phyloP scores from a whole-genome alignment of 2,329 filamentous ascomycete species.

The Cladosporium phlei region DNA sequence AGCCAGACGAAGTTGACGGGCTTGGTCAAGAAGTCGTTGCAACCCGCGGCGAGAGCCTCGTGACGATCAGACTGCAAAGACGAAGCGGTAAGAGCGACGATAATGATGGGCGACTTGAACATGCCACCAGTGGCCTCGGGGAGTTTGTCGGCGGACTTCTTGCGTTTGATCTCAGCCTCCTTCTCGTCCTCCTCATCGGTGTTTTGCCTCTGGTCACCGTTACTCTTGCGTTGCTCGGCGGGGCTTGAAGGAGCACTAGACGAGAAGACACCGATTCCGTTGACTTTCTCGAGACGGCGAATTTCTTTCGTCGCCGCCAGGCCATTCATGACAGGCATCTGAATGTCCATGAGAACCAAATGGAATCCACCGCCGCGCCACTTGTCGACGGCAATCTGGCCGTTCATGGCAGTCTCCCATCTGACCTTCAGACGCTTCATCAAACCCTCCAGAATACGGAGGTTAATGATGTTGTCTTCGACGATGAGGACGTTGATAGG shows the following conservation, averaged over 20 bases:
- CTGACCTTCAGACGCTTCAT: slow-evolving; percentile 93
- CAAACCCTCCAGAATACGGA: slow-evolving; percentile 88
- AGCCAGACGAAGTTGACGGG: slow-evolving; percentile 98
- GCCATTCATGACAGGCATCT: slow-evolving; percentile 93
- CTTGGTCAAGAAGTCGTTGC: slow-evolving; percentile 96
- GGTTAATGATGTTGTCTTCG: slow-evolving; percentile 97
- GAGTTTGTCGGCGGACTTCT: slow-evolving; percentile 55
- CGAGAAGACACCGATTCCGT: slow-evolving; percentile 85
- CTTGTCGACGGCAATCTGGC: slow-evolving; percentile 84
- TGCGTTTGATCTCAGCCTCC: neutral
- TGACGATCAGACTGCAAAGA: slow-evolving; percentile 92
- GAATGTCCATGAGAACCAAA: slow-evolving; percentile 96
- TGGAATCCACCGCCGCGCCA: slow-evolving; percentile 93
- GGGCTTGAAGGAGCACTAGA: slow-evolving; percentile 40
- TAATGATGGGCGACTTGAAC: slow-evolving; percentile 96
- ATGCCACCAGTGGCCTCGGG: slow-evolving; percentile 45
- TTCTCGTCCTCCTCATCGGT: slow-evolving; percentile 2
- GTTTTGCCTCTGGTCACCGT: neutral
- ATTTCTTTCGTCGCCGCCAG: slow-evolving; percentile 95
- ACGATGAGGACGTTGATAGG: slow-evolving; percentile 97
- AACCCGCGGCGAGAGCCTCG: slow-evolving; percentile 88
- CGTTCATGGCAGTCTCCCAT: slow-evolving; percentile 97
- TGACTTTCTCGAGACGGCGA: slow-evolving; percentile 78
- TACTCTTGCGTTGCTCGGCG: slow-evolving; percentile 24
- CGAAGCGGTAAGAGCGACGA: slow-evolving; percentile 91